Evolutionary conservation across 768 basidiomycete genomes (phyloP), one percentile per base, ranked within the genome.

Genomic region (Suillus decipiens): DNA sequence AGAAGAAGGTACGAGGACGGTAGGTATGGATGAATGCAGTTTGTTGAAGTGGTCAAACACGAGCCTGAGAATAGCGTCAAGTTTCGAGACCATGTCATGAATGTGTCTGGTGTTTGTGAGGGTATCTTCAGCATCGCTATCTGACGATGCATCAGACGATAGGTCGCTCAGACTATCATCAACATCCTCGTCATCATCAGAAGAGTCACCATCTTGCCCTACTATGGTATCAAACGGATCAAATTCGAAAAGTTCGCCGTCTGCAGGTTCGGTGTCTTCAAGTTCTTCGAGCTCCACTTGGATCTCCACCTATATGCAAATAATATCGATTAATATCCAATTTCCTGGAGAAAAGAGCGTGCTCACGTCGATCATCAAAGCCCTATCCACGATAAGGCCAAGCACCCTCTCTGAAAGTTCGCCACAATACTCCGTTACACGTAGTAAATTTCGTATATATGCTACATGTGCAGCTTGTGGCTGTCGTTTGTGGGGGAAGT

Each of bases 401-500:
- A 98, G 78, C 47, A 98, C 88, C 67, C 88, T 88, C 66, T 95
- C 95, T 2, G 86, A 79, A 24, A 98, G 79, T 72, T 94, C 95
- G 0, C 93, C 88, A 71, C 96, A 98, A 73, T 97, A 99, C 41
- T 86, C 84, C 0, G 89, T 89, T 42, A 98, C 77, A 39, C 86
- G 85, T 7, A 99, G 83, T 17, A 95, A 75, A 73, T 99, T 99
- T 51, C 93, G 87, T 67, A 98, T 92, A 71, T 95, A 99, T 0
- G 94, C 93, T 3, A 89, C 84, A 68, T 98, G 95, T 0, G 87
- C 80, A 2, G 85, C 77, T 68, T 89, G 88, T 47, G 83, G 85
- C 71, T 96, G 94, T 36, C 96, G 86, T 73, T 99, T 98, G 73
- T 97, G 93, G 9, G 97, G 97, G 71, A 98, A 99, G 71, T 90